Evolutionary conservation across 176 grass and related monocot genomes (phyloP).

Genomic region (Aechmea fasciata): DNA sequence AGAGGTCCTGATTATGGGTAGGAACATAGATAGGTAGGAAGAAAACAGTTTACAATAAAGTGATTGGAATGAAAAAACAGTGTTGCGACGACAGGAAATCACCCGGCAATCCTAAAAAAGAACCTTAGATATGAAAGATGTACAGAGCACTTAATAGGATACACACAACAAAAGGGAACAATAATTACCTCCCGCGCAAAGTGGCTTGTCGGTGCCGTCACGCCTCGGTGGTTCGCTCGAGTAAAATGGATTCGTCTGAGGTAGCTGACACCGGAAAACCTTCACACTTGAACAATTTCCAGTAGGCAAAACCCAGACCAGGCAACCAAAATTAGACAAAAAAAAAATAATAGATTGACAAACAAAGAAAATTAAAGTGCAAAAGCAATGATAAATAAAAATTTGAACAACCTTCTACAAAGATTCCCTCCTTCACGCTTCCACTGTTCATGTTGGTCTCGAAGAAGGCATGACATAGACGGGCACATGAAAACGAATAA

Average conservation of each 20-base stretch:
- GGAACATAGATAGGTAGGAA: background rate
- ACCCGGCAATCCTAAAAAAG: background rate
- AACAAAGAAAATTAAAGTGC: background rate
- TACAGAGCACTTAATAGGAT: background rate
- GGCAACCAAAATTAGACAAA: conserved; percentile 6
- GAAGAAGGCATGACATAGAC: conserved; percentile 66
- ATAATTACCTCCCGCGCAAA: conserved; percentile 58
- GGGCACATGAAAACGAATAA: conserved; percentile 83
- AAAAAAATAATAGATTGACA: background rate
- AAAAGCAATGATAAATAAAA: background rate
- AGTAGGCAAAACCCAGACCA: conserved; percentile 18
- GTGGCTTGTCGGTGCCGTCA: conserved; percentile 50
- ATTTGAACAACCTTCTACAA: conserved; percentile 47
- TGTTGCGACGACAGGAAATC: background rate
- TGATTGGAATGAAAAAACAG: no score
- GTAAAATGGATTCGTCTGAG: conserved; percentile 67
- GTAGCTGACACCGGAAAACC: conserved; percentile 81
- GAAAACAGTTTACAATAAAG: background rate
- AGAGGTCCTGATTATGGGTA: background rate
- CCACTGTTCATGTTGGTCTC: conserved; percentile 90
- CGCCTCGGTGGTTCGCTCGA: conserved; percentile 41
- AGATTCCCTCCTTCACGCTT: conserved; percentile 42
- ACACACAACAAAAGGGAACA: background rate
- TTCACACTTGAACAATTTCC: conserved; percentile 45
- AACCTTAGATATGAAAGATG: background rate